Percentiles rank a stretch among this genome's conserved stretches.
Conservation (phyloP, 371 early-diverging fungal genomes). For the Mucor velutinosus region DNA sequence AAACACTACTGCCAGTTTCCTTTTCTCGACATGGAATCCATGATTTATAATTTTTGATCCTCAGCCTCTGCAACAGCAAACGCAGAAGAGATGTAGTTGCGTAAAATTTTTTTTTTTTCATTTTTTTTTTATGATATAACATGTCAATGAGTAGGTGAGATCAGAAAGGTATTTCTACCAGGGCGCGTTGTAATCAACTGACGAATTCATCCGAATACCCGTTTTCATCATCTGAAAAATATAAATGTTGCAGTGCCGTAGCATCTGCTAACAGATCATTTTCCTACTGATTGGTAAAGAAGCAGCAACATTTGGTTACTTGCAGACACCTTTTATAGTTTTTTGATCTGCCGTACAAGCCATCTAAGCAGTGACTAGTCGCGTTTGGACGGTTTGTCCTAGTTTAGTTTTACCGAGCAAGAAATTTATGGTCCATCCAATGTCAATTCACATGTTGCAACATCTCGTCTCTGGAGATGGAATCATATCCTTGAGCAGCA, state of each 20-base stretch:
- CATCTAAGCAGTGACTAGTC: not conserved
- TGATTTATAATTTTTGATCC: not conserved
- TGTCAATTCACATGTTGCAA: too few relatives aligned
- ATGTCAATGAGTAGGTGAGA: not conserved
- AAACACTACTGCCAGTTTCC: not conserved
- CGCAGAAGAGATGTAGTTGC: not conserved
- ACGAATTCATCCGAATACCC: constrained; percentile 16
- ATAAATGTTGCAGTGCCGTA: constrained; percentile 39
- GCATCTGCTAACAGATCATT: constrained; percentile 47
- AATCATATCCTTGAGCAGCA: not conserved
- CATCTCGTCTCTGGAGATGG: too few relatives aligned
- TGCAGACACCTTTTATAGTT: not conserved
- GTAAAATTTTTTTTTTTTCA: constrained; percentile 18
- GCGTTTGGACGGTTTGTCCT: not conserved
- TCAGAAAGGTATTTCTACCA: constrained; percentile 12
- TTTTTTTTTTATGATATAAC: not conserved
- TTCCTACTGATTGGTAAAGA: constrained; percentile 47
- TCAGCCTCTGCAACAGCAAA: not conserved
- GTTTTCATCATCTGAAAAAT: constrained; percentile 49
- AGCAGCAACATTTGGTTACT: not conserved
- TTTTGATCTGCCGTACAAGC: not conserved
- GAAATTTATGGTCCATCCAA: not conserved
- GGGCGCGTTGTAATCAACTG: constrained; percentile 13
- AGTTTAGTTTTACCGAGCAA: not conserved
- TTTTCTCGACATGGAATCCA: not conserved